phyloP scores from a whole-genome alignment of 2,329 filamentous ascomycete genomes.

The Onygenales sp. region DNA sequence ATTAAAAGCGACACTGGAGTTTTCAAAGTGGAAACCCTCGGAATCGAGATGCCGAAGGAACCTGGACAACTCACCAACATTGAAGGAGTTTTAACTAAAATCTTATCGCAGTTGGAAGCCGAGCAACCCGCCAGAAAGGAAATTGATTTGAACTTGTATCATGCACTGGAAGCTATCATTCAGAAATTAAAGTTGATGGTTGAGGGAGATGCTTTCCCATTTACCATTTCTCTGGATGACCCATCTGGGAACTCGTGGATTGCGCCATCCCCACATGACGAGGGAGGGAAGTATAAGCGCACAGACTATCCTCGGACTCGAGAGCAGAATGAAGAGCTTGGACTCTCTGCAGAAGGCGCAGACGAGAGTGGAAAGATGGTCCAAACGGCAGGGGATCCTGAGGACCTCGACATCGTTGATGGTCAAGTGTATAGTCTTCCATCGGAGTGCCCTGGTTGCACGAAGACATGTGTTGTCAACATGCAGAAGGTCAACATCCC shows the following conservation, averaged over 20 bases:
- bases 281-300: slow-evolving; percentile 83
- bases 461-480: slow-evolving; percentile 75
- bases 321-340: slow-evolving; percentile 79
- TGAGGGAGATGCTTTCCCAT: slow-evolving; percentile 68
- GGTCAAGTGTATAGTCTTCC: slow-evolving; percentile 92
- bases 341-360: slow-evolving; percentile 49
- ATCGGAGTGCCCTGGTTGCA: slow-evolving; percentile 83
- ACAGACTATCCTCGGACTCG: slow-evolving; percentile 71
- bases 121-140: slow-evolving; percentile 76
- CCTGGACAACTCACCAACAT: slow-evolving; percentile 89
- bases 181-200: slow-evolving; percentile 67
- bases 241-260: slow-evolving; percentile 95
- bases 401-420: slow-evolving; percentile 75
- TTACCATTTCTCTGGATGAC: slow-evolving; percentile 81
- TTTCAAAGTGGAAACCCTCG: slow-evolving; percentile 82
- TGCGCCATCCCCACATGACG: slow-evolving; percentile 64
- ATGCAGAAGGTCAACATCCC: slow-evolving; percentile 99
- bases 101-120: slow-evolving; percentile 69
- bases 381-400: slow-evolving; percentile 44
- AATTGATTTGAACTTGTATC: slow-evolving; percentile 65
- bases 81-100: slow-evolving; percentile 71
- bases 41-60: slow-evolving; percentile 85
- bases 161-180: slow-evolving; percentile 70
- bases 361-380: slow-evolving; percentile 17
- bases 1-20: slow-evolving; percentile 84